phyloP scores from a whole-genome alignment of 176 grass and related monocot genomes.

The Alopecurus myosuroides region DNA sequence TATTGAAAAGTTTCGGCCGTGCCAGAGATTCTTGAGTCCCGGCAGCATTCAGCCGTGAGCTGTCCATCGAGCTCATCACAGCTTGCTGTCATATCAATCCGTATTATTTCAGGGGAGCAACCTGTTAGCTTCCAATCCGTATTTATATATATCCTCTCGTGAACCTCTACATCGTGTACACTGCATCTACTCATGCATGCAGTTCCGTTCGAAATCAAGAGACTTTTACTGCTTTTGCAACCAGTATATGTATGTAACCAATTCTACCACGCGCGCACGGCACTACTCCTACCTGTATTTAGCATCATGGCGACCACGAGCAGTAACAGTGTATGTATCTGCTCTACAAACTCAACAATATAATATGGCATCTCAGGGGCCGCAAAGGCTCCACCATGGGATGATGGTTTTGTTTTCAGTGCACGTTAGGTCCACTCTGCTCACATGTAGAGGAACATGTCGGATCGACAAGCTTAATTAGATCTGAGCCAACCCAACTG shows the following conservation, averaged over 20 bases:
- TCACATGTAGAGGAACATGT: constrained; percentile 22
- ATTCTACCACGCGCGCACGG: background rate
- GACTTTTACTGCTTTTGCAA: background rate
- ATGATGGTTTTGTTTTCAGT: constrained; percentile 13
- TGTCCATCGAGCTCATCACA: background rate
- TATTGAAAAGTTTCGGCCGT: no score
- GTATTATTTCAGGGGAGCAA: background rate
- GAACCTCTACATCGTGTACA: no score
- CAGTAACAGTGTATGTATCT: background rate
- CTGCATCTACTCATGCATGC: background rate
- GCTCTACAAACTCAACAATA: background rate
- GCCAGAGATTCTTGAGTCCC: background rate
- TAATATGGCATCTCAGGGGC: background rate
- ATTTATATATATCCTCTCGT: no score
- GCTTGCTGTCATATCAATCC: background rate
- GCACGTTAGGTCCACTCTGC: background rate
- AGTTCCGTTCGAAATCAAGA: background rate
- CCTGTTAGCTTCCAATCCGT: no score
- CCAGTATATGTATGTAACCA: no score
- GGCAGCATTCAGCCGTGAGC: background rate
- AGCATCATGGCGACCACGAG: background rate
- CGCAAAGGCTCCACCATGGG: background rate
- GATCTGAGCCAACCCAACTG: background rate
- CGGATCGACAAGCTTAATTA: background rate
- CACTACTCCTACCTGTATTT: background rate